phyloP scores from a whole-genome alignment of 2,329 filamentous ascomycete genomes.

The Claviceps sp. region DNA sequence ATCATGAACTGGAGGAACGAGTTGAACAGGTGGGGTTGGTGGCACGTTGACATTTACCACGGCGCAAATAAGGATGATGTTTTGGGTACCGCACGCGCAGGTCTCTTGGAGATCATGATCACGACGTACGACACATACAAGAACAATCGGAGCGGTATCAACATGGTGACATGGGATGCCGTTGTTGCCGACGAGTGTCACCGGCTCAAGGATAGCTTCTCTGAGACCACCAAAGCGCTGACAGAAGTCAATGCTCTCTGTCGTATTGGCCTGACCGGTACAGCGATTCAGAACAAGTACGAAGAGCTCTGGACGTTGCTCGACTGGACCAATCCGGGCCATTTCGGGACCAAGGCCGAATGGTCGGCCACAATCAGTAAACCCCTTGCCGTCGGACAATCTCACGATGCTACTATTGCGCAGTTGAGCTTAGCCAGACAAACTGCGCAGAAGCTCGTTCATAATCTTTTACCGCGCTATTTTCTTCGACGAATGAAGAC shows the following conservation, averaged over 20 bases:
- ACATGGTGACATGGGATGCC: slow-evolving; percentile 83
- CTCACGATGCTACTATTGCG: slow-evolving; percentile 74
- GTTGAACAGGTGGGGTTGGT: slow-evolving; percentile 86
- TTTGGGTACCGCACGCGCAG: slow-evolving; percentile 57
- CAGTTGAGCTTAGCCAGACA: slow-evolving; percentile 71
- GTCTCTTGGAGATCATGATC: slow-evolving; percentile 77
- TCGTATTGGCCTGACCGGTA: slow-evolving; percentile 84
- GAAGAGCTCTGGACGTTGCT: slow-evolving; percentile 92
- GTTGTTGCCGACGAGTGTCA: slow-evolving; percentile 94
- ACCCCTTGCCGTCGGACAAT: slow-evolving; percentile 77
- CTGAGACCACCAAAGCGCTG: slow-evolving; percentile 75
- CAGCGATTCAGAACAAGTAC: slow-evolving; percentile 95
- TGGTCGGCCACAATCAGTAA: slow-evolving; percentile 70
- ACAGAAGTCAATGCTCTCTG: slow-evolving; percentile 83
- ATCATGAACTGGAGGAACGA: slow-evolving; percentile 89
- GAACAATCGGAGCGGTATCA: slow-evolving; percentile 59
- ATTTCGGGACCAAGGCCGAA: slow-evolving; percentile 47
- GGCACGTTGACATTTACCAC: slow-evolving; percentile 76
- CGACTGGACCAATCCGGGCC: slow-evolving; percentile 89
- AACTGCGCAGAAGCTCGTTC: slow-evolving; percentile 71
- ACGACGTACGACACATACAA: slow-evolving; percentile 90
- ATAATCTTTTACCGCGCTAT: slow-evolving; percentile 77
- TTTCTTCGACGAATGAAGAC: slow-evolving; percentile 90
- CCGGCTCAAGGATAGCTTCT: slow-evolving; percentile 63
- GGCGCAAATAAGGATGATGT: slow-evolving; percentile 55